phyloP scores from a whole-genome alignment of 2,329 filamentous ascomycete genomes.

The Cytospora piceae region DNA sequence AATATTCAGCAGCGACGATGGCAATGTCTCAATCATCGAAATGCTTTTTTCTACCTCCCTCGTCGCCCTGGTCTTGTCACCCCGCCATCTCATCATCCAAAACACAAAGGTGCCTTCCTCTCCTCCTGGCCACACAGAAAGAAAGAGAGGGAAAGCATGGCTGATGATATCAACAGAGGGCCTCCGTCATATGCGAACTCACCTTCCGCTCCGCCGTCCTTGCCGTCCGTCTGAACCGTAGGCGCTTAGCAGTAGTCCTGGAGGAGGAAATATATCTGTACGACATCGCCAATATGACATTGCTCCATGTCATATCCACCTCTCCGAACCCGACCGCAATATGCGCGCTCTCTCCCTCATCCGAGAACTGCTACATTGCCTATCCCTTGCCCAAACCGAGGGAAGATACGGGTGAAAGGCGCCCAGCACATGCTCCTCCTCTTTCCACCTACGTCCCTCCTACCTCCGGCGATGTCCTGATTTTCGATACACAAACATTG shows the following conservation, averaged over 20 bases:
- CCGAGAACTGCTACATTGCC: conserved; percentile 93
- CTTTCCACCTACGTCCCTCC: conserved; percentile 76
- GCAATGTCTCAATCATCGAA: conserved; percentile 93
- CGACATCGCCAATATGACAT: conserved; percentile 98
- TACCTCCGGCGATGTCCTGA: conserved; percentile 87
- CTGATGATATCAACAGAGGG: conserved; percentile 49
- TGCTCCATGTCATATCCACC: conserved; percentile 89
- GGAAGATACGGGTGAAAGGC: conserved; percentile 59
- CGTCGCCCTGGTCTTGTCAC: conserved; percentile 90
- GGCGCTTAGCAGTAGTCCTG: conserved; percentile 88
- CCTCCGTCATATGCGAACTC: conserved; percentile 93
- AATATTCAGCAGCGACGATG: conserved; percentile 91
- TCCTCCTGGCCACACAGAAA: conserved; percentile 9
- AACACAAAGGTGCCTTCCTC: conserved; percentile 79
- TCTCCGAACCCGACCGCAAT: conserved; percentile 92
- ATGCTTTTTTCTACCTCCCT: conserved; percentile 99
- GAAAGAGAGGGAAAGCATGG: background rate
- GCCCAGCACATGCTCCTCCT: conserved; percentile 84
- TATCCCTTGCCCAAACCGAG: conserved; percentile 83
- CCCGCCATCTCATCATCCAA: conserved; percentile 89
- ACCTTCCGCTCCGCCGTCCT: conserved; percentile 97
- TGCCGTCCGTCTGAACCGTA: conserved; percentile 90
- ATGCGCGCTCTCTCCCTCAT: conserved; percentile 89
- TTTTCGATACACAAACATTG: conserved; percentile 87
- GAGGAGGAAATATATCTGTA: conserved; percentile 98